A percentile compares a stretch with the other conserved stretches of the same genome.
Conservation (phyloP, 2,329 filamentous ascomycete species). For the Hypoxylon sp. region DNA sequence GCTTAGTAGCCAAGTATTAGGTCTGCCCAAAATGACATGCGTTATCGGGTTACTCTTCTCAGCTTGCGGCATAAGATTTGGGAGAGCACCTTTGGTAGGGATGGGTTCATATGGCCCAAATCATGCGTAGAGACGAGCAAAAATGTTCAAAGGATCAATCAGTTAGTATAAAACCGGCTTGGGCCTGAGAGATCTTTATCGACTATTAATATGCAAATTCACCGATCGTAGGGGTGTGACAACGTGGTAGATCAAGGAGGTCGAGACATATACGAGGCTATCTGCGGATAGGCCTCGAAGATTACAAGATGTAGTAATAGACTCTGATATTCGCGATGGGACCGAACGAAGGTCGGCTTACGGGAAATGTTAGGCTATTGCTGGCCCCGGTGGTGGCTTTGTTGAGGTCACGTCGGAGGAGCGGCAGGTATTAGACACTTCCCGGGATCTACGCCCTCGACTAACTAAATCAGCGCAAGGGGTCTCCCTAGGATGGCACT, state of each 20-base stretch:
- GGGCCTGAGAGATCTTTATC: not conserved
- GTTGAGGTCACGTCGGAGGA: slow-evolving; percentile 48
- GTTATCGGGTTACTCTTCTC: slow-evolving; percentile 6
- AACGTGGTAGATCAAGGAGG: not conserved
- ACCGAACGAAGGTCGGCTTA: slow-evolving; percentile 1
- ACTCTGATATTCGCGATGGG: slow-evolving; percentile 13
- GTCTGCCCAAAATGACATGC: not conserved
- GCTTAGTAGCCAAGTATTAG: slow-evolving; percentile 2
- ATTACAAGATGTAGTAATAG: not conserved
- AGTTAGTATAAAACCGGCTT: not conserved
- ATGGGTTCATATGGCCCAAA: not conserved
- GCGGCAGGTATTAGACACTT: slow-evolving; percentile 47
- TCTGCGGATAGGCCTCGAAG: slow-evolving; percentile 14
- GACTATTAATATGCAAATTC: slow-evolving; percentile 2
- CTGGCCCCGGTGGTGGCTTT: slow-evolving; percentile 43
- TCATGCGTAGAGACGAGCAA: slow-evolving; percentile 13
- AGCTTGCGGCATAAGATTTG: not conserved
- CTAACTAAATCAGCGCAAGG: slow-evolving; percentile 48
- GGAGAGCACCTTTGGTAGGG: not conserved
- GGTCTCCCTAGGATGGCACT: slow-evolving; percentile 47
- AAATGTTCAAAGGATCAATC: slow-evolving; percentile 8
- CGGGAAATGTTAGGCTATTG: slow-evolving; percentile 24
- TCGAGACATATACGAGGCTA: slow-evolving; percentile 5
- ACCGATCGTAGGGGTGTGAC: slow-evolving; percentile 4
- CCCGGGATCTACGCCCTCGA: slow-evolving; percentile 49